These are phyloP conservation scores for Pseudotsuga menziesii DNA, from an alignment of 75 land plant species.

Conservation along the genomic window DNA sequence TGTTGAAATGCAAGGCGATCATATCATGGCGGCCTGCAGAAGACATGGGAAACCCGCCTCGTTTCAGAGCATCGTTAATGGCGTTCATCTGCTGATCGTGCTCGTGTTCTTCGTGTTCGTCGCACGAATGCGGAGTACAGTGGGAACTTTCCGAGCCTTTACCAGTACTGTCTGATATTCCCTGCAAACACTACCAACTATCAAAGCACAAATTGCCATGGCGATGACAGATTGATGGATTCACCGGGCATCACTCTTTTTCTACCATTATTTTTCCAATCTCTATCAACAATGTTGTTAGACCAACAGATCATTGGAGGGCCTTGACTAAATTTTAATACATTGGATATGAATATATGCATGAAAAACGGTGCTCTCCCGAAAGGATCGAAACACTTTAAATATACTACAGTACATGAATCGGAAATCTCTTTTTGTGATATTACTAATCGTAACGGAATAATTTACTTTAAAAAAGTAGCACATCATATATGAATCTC, in stretches of 20 bases:
- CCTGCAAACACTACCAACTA: not conserved
- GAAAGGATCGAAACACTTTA: not conserved
- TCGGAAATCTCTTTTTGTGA: not conserved
- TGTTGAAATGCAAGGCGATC: too few species aligned
- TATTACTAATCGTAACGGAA: not conserved
- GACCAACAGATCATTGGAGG: not conserved
- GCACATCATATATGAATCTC: conserved; percentile 1
- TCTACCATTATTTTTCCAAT: not conserved
- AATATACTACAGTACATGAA: not conserved
- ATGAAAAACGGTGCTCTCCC: not conserved
- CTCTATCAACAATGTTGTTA: too few species aligned
- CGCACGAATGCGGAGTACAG: conserved; percentile 13
- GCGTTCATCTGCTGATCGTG: not conserved
- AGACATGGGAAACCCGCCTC: too few species aligned
- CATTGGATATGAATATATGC: not conserved
- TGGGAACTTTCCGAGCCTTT: conserved; percentile 8
- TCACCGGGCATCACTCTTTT: not conserved
- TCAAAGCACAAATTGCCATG: not conserved
- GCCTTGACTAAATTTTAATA: not conserved
- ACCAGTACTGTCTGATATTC: conserved; percentile 12
- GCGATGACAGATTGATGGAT: not conserved
- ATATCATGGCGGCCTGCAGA: too few species aligned
- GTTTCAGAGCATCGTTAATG: too few species aligned
- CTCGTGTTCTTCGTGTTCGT: conserved; percentile 10
- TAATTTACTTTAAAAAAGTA: conserved; percentile 7